phyloP scores from a whole-genome alignment of 148 eudicot genomes.

The Vaccinium myrtillus region DNA sequence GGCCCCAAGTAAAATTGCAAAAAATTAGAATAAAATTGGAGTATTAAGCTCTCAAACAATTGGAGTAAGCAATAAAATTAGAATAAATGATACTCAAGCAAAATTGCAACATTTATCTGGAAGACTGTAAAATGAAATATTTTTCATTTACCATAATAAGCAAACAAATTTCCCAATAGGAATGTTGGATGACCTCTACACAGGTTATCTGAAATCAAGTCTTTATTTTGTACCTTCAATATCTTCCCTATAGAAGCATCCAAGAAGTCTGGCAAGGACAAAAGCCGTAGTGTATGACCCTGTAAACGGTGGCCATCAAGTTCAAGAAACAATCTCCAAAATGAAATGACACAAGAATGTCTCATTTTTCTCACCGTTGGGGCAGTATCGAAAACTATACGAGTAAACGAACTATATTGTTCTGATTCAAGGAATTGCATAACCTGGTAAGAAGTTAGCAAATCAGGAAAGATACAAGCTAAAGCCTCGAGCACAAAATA shows the following conservation, averaged over 20 bases:
- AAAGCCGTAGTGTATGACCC: slow-evolving; percentile 92
- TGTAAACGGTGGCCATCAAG: slow-evolving; percentile 26
- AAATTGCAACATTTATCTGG: not conserved
- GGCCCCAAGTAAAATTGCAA: too few species aligned
- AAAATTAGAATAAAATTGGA: not conserved
- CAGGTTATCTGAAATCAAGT: not conserved
- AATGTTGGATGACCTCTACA: not conserved
- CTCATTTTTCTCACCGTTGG: slow-evolving; percentile 64
- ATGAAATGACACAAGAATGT: not conserved
- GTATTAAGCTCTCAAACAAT: too few species aligned
- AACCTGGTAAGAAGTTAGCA: slow-evolving; percentile 45
- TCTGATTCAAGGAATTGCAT: slow-evolving; percentile 89
- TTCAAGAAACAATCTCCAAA: not conserved
- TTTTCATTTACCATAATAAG: not conserved
- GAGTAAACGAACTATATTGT: slow-evolving; percentile 80
- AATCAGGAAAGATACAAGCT: slow-evolving; percentile 19
- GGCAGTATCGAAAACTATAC: slow-evolving; percentile 93
- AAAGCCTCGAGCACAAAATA: not conserved
- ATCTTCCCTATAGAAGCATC: slow-evolving; percentile 97
- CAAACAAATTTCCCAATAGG: not conserved
- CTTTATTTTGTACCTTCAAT: slow-evolving; percentile 51
- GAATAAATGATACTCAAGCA: not conserved
- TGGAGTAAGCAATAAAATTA: too few species aligned
- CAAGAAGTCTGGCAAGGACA: slow-evolving; percentile 93
- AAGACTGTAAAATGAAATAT: not conserved